Percentiles rank a stretch among this genome's conserved stretches.
phyloP scores from a whole-genome alignment of 148 eudicot species.

The Mesembryanthemum crystallinum region DNA sequence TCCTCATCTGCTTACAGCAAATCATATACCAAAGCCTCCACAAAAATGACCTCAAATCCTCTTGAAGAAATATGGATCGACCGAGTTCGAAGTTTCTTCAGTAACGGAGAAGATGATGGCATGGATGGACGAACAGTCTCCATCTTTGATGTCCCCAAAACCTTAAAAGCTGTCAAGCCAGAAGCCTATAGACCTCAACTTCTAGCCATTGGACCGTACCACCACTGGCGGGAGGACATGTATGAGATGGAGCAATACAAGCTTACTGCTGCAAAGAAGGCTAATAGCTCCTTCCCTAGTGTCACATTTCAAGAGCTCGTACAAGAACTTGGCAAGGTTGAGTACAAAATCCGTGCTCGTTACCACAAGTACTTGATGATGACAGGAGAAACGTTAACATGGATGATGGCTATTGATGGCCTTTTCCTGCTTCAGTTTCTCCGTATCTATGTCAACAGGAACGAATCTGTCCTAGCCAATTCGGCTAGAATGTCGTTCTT shows the following conservation, averaged over 20 bases:
- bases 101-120: slow-evolving; percentile 24
- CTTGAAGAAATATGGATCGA: slow-evolving; percentile 16
- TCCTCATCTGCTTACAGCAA: too few relatives aligned
- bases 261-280: slow-evolving; percentile 29
- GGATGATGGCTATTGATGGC: slow-evolving; percentile 45
- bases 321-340: slow-evolving; percentile 8
- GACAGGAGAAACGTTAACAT: slow-evolving; percentile 30
- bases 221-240: slow-evolving; percentile 37
- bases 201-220: slow-evolving; percentile 46
- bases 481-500: slow-evolving; percentile 38
- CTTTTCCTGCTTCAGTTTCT: slow-evolving; percentile 36
- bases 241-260: slow-evolving; percentile 48
- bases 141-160: slow-evolving; percentile 44
- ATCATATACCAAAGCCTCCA: background rate
- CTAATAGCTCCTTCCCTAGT: slow-evolving; percentile 6
- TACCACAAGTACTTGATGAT: slow-evolving; percentile 33
- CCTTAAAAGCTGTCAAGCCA: slow-evolving; percentile 24
- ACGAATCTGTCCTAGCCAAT: background rate
- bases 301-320: slow-evolving; percentile 16
- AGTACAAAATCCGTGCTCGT: slow-evolving; percentile 25
- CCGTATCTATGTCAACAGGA: slow-evolving; percentile 12
- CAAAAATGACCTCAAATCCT: background rate
- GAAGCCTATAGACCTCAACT: slow-evolving; percentile 41
- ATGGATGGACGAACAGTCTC: slow-evolving; percentile 21
- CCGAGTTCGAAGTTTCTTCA: slow-evolving; percentile 21